phyloP scores from a whole-genome alignment of 345 rosid species.

The Brassica juncea region DNA sequence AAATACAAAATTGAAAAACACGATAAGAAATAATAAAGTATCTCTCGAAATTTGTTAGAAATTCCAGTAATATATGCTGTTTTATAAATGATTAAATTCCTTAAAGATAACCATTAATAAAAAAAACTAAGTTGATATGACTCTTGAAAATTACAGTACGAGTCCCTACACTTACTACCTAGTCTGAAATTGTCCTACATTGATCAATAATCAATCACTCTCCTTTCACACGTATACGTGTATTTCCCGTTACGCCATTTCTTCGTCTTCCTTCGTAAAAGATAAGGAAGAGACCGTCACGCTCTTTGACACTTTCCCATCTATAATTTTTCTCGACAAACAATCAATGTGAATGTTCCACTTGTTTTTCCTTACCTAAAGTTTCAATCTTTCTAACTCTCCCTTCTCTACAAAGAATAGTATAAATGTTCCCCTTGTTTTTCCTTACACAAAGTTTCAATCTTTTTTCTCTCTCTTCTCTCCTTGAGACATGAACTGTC shows the following conservation, averaged over 20 bases:
- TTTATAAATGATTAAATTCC: too few species aligned
- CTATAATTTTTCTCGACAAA: background rate
- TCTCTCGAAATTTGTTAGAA: background rate
- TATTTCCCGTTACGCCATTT: background rate
- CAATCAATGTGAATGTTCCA: background rate
- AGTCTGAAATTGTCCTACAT: background rate
- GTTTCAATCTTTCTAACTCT: background rate
- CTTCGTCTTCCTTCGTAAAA: background rate
- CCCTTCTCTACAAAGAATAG: too few species aligned
- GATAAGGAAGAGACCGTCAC: background rate
- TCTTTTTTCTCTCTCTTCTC: background rate
- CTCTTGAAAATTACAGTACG: background rate
- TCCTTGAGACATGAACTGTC: conserved; percentile 36
- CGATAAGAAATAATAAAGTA: background rate
- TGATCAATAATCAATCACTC: background rate
- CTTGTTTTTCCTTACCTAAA: background rate
- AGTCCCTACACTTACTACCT: background rate
- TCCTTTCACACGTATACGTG: background rate
- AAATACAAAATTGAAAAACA: too few species aligned
- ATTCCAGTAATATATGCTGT: background rate
- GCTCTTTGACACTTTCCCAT: background rate
- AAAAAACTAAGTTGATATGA: too few species aligned
- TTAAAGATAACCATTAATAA: background rate
- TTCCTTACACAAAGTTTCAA: background rate
- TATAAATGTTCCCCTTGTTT: conserved; percentile 4